phyloP scores from a whole-genome alignment of 768 basidiomycete genomes.

The Chalciporus piperatus region DNA sequence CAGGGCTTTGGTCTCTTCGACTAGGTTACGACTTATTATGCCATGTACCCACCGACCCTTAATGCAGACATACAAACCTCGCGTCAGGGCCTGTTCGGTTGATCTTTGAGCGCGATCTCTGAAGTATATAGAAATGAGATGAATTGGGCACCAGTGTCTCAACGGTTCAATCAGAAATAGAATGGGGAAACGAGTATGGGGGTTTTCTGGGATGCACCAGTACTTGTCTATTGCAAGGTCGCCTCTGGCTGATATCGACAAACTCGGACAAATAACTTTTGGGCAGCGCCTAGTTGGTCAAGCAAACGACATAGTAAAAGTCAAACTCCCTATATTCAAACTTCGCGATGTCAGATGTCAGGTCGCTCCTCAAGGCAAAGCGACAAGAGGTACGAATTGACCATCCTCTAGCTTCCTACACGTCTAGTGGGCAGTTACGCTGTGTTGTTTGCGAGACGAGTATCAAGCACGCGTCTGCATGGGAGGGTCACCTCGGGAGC shows the following conservation, averaged over 20 bases:
- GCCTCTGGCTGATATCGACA: background rate
- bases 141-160: background rate
- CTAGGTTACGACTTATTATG: slow-evolving; percentile 38
- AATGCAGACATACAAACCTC: background rate
- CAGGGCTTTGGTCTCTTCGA: slow-evolving; percentile 96
- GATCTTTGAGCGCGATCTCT: background rate
- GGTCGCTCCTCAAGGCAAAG: slow-evolving; percentile 81
- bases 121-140: background rate
- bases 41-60: slow-evolving; percentile 13
- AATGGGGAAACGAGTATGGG: no score
- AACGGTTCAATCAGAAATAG: no score
- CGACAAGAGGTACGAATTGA: slow-evolving; percentile 68
- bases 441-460: slow-evolving; percentile 60
- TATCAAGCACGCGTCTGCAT: slow-evolving; percentile 78
- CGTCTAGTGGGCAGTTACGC: slow-evolving; percentile 59
- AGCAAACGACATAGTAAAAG: no score
- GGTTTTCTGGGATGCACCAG: no score
- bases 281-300: no score
- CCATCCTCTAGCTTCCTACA: slow-evolving; percentile 75
- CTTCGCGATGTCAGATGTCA: slow-evolving; percentile 69
- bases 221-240: no score
- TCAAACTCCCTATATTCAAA: background rate
- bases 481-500: slow-evolving; percentile 84
- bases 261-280: background rate
- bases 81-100: background rate